Evolutionary conservation across 768 basidiomycete genomes (phyloP), one percentile per base, ranked within the genome.

Genomic region (Rhizopogon vulgaris): DNA sequence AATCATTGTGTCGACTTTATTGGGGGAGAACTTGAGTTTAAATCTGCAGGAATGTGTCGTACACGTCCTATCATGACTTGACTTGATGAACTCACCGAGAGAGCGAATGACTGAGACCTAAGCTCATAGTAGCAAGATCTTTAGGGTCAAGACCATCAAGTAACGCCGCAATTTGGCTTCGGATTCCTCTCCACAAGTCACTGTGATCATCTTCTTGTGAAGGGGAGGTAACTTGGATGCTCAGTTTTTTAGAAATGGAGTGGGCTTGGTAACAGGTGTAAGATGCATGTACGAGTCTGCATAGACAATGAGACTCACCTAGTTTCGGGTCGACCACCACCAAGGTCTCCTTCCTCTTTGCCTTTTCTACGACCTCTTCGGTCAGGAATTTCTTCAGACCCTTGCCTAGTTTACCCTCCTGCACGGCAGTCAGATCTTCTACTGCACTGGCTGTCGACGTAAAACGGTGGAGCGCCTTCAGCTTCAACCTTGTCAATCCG

Each of bases 1-100:
- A 53, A 99, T 89, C 96, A 99, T 99, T 7, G 94, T 97, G 66
- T 99, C 96, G 42, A 99, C 94, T 73, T 98, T 98, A 75, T 98
- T 96, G 6, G 96, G 95, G 7, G 96, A 98, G 72, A 99, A 98
- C 73, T 99, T 99, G 61, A 99, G 80, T 78, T 98, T 99, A 76
- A 95, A 99, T 54, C 94, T 95, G 57, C 30, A 49, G 17, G 32
- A 17, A 15, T 8, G 34, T 46, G 4, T 32, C 24, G 40, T n/a
- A 51, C 54, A 39, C 59, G 54, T 42, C 39, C 40, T n/a, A 49
- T 41, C 22, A 40, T 41, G 4, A 24, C 32, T 25, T 27, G 51
- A 39, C 28, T 30, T 38, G 25, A 46, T 48, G 17, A 14, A 64
- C 78, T 52, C 41, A 91, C 93, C 94, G 84, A 45, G 94, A 95